Conservation (phyloP, 2,329 filamentous ascomycete genomes). For the Ophiosphaerella herpotricha region DNA sequence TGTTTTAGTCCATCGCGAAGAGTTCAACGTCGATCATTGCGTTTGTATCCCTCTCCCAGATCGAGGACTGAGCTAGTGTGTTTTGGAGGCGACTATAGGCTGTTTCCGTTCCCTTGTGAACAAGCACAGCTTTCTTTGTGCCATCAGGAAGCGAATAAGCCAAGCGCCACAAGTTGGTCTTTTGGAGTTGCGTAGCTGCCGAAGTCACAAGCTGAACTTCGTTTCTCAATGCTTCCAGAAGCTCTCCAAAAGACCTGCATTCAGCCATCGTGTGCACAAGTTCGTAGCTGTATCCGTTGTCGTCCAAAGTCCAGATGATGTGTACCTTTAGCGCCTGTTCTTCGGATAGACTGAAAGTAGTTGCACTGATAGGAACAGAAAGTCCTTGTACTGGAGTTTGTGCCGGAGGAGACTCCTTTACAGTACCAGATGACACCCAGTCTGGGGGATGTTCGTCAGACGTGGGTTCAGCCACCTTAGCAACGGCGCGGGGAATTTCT, state of each 20-base stretch:
- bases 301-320: constrained; percentile 11
- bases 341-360: constrained; percentile 6
- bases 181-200: constrained; percentile 3
- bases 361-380: not conserved
- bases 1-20: not conserved
- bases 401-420: no score
- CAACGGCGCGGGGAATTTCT: no score
- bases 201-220: constrained; percentile 6
- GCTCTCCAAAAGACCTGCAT: constrained; percentile 10
- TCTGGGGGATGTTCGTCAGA: no score
- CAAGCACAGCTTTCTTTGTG: constrained; percentile 9
- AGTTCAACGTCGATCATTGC: not conserved
- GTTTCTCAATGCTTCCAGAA: constrained; percentile 5
- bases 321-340: constrained; percentile 10
- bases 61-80: constrained; percentile 4
- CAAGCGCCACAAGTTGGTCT: constrained; percentile 12
- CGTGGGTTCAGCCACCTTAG: no score
- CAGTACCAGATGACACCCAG: no score
- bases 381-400: no score
- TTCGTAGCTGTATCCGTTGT: constrained; percentile 8
- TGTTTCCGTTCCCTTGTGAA: constrained; percentile 9
- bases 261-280: constrained; percentile 9
- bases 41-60: not conserved
- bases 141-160: constrained; percentile 7
- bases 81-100: constrained; percentile 12